These are phyloP conservation scores for Pseudonitzschia multiseries DNA, from an alignment of 108 stramenopile species.

Conservation along the genomic window DNA sequence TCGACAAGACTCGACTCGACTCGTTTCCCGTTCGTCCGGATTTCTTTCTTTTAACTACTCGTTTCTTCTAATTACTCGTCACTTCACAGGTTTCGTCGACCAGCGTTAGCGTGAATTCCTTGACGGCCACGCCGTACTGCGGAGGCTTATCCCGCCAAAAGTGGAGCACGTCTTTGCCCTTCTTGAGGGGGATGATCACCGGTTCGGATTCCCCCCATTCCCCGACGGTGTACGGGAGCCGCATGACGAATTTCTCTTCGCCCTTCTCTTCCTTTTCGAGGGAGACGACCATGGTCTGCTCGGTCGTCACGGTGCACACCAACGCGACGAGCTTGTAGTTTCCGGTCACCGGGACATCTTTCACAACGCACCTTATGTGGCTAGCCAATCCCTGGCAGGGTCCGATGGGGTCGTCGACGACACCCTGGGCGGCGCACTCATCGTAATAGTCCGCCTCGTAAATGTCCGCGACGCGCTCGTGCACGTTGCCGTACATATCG, in stretches of 20 bases:
- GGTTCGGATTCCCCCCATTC: constrained; percentile 42
- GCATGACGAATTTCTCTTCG: neutral
- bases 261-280: constrained; percentile 8
- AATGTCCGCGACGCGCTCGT: constrained; percentile 11
- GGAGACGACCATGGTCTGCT: constrained; percentile 24
- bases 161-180: constrained; percentile 17
- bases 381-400: neutral
- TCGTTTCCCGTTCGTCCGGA: neutral
- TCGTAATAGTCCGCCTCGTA: constrained; percentile 9
- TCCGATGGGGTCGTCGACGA: neutral
- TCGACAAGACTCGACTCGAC: neutral
- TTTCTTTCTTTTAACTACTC: neutral
- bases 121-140: constrained; percentile 12
- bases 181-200: constrained; percentile 21
- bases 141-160: constrained; percentile 33
- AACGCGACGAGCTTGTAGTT: constrained; percentile 24
- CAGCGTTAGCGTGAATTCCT: constrained; percentile 1
- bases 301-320: constrained; percentile 39
- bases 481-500: constrained; percentile 18
- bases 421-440: neutral
- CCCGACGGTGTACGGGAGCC: constrained; percentile 52
- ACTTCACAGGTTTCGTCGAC: neutral
- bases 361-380: neutral
- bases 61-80: neutral
- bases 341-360: neutral